Evolutionary conservation across 2,329 filamentous ascomycete genomes (phyloP).

Genomic region (Arthroderma uncinatum): DNA sequence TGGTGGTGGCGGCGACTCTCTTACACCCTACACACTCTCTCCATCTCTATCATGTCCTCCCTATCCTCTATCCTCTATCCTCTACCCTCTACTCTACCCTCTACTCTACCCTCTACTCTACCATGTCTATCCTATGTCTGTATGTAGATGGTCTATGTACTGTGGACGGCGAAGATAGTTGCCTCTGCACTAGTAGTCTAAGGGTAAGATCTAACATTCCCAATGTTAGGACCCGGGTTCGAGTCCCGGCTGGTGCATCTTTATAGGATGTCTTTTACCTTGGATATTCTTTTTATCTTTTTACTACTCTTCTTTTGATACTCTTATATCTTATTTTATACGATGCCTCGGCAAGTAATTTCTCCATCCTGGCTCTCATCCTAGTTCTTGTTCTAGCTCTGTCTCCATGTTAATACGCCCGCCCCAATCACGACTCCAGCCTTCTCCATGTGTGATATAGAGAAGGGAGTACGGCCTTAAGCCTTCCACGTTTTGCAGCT

Average conservation of each 20-base stretch:
- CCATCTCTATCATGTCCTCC: too few species aligned
- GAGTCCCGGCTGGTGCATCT: slow-evolving; percentile 8
- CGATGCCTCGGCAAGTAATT: too few species aligned
- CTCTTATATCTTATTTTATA: background rate
- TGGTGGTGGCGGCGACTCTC: too few species aligned
- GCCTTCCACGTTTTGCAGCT: too few species aligned
- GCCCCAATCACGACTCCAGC: background rate
- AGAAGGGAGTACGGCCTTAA: too few species aligned
- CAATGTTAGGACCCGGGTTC: slow-evolving; percentile 10
- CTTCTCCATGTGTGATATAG: background rate
- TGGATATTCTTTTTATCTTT: background rate
- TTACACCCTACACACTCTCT: too few species aligned
- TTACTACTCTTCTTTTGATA: background rate
- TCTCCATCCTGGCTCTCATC: background rate
- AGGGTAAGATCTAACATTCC: slow-evolving; percentile 10
- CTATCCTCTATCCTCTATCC: too few species aligned
- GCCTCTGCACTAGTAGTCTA: slow-evolving; percentile 7
- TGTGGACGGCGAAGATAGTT: too few species aligned
- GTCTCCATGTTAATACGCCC: background rate
- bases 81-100: too few species aligned
- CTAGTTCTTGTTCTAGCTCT: background rate
- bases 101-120: too few species aligned
- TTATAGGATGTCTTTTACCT: background rate
- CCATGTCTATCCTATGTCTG: too few species aligned
- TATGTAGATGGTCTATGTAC: too few species aligned